phyloP scores from a whole-genome alignment of 2,329 filamentous ascomycete species.

The Fusarium transvaalense region DNA sequence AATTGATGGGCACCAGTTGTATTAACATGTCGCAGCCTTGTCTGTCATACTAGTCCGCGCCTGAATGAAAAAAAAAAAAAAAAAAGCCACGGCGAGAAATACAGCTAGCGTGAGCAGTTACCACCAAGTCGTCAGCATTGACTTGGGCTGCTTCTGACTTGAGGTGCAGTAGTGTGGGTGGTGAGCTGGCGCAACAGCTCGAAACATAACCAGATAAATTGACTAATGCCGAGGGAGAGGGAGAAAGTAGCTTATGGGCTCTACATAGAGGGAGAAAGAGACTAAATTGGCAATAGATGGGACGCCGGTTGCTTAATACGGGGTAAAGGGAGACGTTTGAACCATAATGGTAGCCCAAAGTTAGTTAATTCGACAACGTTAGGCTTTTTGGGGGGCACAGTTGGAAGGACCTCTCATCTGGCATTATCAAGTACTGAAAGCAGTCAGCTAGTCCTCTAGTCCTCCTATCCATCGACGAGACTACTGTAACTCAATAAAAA shows the following conservation, averaged over 20 bases:
- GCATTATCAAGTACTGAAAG: not conserved
- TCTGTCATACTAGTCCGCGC: not conserved
- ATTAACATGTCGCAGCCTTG: slow-evolving; percentile 18
- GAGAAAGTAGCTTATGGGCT: not conserved
- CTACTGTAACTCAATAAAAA: slow-evolving; percentile 38
- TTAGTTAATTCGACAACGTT: slow-evolving; percentile 10
- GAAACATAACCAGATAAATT: slow-evolving; percentile 6
- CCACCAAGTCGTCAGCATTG: slow-evolving; percentile 9
- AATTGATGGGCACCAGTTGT: slow-evolving; percentile 11
- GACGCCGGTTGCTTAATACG: slow-evolving; percentile 1
- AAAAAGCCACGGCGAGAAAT: slow-evolving; percentile 18
- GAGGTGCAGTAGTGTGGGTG: slow-evolving; percentile 36
- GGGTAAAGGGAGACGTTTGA: slow-evolving; percentile 17
- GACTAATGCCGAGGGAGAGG: slow-evolving; percentile 11
- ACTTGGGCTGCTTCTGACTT: slow-evolving; percentile 26
- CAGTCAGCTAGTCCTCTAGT: slow-evolving; percentile 5
- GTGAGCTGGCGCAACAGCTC: slow-evolving; percentile 8
- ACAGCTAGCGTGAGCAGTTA: not conserved
- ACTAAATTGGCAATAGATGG: slow-evolving; percentile 15
- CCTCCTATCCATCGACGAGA: slow-evolving; percentile 33
- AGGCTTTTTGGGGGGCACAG: not conserved
- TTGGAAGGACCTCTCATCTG: slow-evolving; percentile 4
- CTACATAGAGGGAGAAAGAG: slow-evolving; percentile 30
- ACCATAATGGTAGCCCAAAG: slow-evolving; percentile 1
- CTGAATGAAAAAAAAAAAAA: not conserved